Percentiles rank a stretch among this genome's conserved stretches.
Evolutionary conservation across 306 rosid species (phyloP).

Genomic region (Pterocarpus santalinus): DNA sequence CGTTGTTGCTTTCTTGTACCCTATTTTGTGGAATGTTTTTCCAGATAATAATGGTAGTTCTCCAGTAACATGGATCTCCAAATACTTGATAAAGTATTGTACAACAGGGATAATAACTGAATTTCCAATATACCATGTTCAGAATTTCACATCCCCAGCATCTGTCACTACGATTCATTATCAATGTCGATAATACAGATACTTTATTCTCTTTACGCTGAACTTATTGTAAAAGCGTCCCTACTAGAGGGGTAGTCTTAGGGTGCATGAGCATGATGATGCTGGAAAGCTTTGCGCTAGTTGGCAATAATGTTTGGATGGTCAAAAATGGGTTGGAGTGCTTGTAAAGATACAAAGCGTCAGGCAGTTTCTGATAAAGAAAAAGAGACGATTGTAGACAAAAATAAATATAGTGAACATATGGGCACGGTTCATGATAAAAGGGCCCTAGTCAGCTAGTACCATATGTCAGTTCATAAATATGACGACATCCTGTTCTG

Average conservation of each 20-base stretch:
- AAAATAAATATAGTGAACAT: no score
- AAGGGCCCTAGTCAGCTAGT: no score
- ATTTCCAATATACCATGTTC: not conserved
- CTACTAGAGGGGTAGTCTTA: no score
- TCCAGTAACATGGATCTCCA: not conserved
- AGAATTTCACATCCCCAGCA: conserved; percentile 3
- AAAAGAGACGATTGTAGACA: not conserved
- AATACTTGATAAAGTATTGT: conserved; percentile 4
- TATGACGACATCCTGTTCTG: no score
- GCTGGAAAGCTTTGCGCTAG: no score
- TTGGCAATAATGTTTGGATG: not conserved
- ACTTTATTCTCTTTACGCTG: no score
- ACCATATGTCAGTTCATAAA: no score
- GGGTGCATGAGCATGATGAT: no score
- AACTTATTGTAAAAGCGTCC: no score
- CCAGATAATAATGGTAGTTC: not conserved
- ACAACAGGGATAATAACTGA: not conserved
- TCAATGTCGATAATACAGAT: no score
- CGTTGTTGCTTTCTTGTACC: not conserved
- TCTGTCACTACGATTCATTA: not conserved
- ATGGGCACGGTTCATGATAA: no score
- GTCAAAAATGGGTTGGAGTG: not conserved
- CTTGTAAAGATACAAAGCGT: not conserved
- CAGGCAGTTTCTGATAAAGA: no score
- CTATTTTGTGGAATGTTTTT: not conserved